A percentile compares a stretch with the other conserved stretches of the same genome.
Evolutionary conservation across 1,284 basidiomycete genomes (phyloP).

Genomic region (Coriolopsis trogii): DNA sequence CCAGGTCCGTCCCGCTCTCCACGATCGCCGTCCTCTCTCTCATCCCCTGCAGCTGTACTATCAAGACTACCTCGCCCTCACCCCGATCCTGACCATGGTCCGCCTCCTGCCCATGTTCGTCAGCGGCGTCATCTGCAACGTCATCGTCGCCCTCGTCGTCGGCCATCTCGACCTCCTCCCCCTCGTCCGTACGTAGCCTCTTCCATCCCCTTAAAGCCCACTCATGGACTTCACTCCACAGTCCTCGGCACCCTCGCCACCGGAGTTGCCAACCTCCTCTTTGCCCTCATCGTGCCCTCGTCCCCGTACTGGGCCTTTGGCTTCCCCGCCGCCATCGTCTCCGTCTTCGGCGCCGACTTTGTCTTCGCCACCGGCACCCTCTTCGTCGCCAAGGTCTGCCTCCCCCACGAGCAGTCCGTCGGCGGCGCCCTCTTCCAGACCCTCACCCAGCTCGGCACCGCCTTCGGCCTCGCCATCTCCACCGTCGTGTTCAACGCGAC

Average conservation of each 20-base stretch:
- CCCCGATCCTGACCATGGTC: constrained; percentile 71
- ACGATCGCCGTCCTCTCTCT: neutral
- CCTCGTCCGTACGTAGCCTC: constrained; percentile 52
- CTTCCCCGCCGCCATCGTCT: constrained; percentile 76
- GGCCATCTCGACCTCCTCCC: constrained; percentile 56
- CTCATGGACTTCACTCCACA: constrained; percentile 23
- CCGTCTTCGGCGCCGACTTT: constrained; percentile 81
- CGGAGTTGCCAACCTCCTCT: constrained; percentile 65
- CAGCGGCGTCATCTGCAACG: constrained; percentile 69
- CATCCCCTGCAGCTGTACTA: constrained; percentile 56
- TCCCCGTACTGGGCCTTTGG: constrained; percentile 79
- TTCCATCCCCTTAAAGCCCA: neutral
- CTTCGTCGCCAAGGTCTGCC: constrained; percentile 74
- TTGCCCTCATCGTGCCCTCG: constrained; percentile 67
- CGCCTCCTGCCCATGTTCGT: constrained; percentile 80
- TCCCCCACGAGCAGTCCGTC: constrained; percentile 77
- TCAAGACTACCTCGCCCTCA: constrained; percentile 59
- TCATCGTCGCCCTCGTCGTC: constrained; percentile 66
- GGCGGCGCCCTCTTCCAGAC: constrained; percentile 80
- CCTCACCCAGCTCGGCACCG: constrained; percentile 77
- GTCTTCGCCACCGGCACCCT: constrained; percentile 76
- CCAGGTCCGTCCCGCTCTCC: constrained; percentile 39
- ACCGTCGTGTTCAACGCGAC: constrained; percentile 72
- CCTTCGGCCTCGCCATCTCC: constrained; percentile 75
- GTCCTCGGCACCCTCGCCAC: constrained; percentile 66